Evolutionary conservation across 352 stramenopile species (phyloP).

Genomic region (Phytophthora vignae): DNA sequence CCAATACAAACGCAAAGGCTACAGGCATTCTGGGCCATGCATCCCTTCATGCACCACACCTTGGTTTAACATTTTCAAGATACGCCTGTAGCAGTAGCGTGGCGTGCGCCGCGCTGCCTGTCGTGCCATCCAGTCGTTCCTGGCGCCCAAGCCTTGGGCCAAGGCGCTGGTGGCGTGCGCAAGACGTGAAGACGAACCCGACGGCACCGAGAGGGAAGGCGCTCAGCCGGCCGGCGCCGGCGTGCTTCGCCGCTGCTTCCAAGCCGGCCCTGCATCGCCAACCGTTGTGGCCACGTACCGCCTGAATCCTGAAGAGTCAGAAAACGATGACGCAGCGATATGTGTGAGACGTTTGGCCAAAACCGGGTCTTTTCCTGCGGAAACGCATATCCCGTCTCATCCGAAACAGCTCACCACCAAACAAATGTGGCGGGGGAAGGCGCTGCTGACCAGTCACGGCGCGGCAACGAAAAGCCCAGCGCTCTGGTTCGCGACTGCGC

Average conservation of each 20-base stretch:
- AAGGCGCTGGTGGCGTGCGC: background rate
- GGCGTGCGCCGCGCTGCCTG: background rate
- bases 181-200: constrained; percentile 11
- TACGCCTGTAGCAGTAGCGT: background rate
- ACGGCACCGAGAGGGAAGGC: constrained; percentile 3
- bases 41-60: background rate
- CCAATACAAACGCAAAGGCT: background rate
- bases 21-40: background rate
- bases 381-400: background rate
- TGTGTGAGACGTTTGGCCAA: constrained; percentile 35
- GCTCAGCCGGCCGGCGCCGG: constrained; percentile 10
- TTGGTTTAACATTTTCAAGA: constrained; percentile 26
- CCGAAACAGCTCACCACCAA: constrained; percentile 1
- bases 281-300: constrained; percentile 33
- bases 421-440: background rate
- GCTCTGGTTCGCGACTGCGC: constrained; percentile 5
- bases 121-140: constrained; percentile 8
- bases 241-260: constrained; percentile 17
- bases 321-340: constrained; percentile 14
- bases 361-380: background rate
- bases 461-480: background rate
- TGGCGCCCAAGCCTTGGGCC: background rate
- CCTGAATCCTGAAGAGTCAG: constrained; percentile 41
- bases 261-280: constrained; percentile 21
- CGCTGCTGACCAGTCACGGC: background rate